A percentile compares a stretch with the other conserved stretches of the same genome.
These are phyloP conservation scores for Chaetomium tenue DNA, from an alignment of 495 filamentous ascomycete species.

Conservation along the genomic window DNA sequence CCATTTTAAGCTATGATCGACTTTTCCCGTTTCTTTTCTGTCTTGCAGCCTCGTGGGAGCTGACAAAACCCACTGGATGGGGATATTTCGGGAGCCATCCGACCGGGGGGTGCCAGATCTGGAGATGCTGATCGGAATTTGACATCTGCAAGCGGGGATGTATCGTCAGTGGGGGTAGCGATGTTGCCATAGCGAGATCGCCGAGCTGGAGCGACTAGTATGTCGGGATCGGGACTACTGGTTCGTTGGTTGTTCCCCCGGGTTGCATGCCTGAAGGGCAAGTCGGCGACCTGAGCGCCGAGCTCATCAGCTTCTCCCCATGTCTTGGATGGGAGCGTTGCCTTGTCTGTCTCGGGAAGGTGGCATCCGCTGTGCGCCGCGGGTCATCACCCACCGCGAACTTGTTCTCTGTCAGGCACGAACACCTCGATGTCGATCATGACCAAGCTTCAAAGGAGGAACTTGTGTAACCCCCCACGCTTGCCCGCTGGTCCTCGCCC, in stretches of 20 bases:
- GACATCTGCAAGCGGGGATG: neutral
- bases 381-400: neutral
- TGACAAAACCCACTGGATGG: neutral
- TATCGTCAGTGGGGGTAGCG: constrained; percentile 10
- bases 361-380: neutral
- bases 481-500: too few relatives aligned
- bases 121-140: constrained; percentile 10
- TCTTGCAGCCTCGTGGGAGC: neutral
- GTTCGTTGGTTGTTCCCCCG: neutral
- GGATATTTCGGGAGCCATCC: neutral
- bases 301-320: neutral
- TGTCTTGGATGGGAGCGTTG: neutral
- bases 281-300: neutral
- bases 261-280: neutral
- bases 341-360: neutral
- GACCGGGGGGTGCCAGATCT: neutral
- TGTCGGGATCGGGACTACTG: neutral
- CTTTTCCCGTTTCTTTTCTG: neutral
- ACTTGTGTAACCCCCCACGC: neutral
- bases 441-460: neutral
- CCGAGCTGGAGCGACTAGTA: neutral
- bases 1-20: neutral
- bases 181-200: constrained; percentile 6
- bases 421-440: neutral
- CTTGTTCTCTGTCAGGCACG: neutral